These are phyloP conservation scores for Alternaria triticina DNA, from an alignment of 2,329 filamentous ascomycete genomes.

Conservation along the genomic window DNA sequence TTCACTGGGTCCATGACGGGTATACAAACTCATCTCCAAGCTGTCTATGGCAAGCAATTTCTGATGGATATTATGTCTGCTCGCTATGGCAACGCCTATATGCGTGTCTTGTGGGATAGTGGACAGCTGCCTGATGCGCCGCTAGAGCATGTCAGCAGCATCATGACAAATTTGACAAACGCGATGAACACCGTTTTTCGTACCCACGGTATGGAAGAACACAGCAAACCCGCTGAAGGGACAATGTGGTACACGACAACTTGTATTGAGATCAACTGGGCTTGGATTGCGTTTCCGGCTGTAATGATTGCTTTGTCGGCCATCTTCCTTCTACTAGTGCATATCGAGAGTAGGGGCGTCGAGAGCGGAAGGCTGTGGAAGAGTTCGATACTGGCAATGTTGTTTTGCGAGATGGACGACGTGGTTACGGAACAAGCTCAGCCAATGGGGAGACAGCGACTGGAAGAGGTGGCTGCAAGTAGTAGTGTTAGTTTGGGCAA, in stretches of 20 bases:
- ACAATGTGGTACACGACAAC: constrained; percentile 11
- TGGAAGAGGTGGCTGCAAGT: constrained; percentile 6
- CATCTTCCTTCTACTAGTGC: constrained; percentile 8
- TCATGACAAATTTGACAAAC: constrained; percentile 1
- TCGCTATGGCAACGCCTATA: neutral
- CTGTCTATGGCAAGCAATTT: neutral
- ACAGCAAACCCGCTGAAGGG: neutral
- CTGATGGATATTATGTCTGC: neutral
- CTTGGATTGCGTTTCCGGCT: constrained; percentile 6
- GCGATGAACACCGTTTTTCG: constrained; percentile 9
- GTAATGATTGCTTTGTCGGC: constrained; percentile 7
- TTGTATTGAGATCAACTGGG: constrained; percentile 8
- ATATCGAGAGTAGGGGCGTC: constrained; percentile 10
- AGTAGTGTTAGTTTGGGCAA: neutral
- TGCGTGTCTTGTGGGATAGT: neutral
- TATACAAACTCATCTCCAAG: neutral
- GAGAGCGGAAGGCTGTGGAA: constrained; percentile 14
- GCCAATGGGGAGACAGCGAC: neutral
- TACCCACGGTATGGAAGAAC: neutral
- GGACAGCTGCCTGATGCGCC: neutral
- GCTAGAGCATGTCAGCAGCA: neutral
- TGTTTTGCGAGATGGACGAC: constrained; percentile 15
- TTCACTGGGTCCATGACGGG: neutral
- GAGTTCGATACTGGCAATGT: constrained; percentile 10
- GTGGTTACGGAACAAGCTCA: neutral